Evolutionary conservation across 345 rosid species (phyloP), one percentile per base, ranked within the genome.

Genomic region (Gossypium mustelinum): DNA sequence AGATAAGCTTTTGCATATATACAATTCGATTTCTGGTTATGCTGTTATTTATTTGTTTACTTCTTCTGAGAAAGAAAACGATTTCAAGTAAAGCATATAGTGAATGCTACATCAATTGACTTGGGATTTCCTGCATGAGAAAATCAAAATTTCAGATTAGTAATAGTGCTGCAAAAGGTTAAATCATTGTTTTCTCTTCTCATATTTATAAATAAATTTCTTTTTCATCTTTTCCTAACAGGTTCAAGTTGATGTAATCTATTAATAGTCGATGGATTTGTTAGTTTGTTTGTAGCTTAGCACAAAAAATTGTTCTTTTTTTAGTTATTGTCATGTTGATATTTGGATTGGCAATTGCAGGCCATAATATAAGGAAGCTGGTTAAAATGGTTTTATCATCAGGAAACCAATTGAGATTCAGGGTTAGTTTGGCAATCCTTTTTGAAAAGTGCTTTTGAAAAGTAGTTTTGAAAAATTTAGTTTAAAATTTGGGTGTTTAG

Each of bases 311-410:
- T 20, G 14, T 22, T 57, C 29, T 57, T 22, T 59, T 11, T 18
- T 60, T 44, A 20, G 9, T 61, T 45, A 44, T 73, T 1, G 34
- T 9, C 20, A 14, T 17, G 16, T 7, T 43, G 14, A 9, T 14
- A 27, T 65, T 11, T 65, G 25, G 71, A 41, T 47, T 52, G 72
- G 8, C 41, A 52, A 65, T 11, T 73, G 75, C 83, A 92, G 98
- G 97, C 64, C 97, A 88, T 74, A 94, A 92, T 80, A 85, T 94
- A 27, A 89, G 94, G 94, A 94, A 92, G 86, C 82, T 94, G 74
- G 97, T 92, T 61, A 92, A 90, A 82, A 94, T 87, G 97, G 97
- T 18, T 94, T 92, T 81, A 87, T 94, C 80, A 94, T 92, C 80
- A 87, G 92, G 85, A 94, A 91, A 79, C 98, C 98, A 72, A 90